Percentiles rank a stretch among this genome's conserved stretches.
phyloP scores from a whole-genome alignment of 768 basidiomycete species.

The Kwoniella pini region DNA sequence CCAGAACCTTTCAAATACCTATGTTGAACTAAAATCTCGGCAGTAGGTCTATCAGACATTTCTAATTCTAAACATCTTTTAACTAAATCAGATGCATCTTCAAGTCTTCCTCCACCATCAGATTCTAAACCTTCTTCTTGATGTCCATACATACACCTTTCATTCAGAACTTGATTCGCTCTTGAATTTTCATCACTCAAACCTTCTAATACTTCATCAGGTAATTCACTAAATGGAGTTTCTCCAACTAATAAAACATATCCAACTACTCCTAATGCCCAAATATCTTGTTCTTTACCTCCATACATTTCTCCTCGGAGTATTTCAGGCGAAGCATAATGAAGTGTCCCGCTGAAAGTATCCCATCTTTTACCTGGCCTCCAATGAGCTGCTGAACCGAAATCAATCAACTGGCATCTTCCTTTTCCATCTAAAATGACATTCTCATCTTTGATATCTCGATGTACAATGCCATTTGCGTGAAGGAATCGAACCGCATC shows the following conservation, averaged over 20 bases:
- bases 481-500: slow-evolving; percentile 89
- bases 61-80: slow-evolving; percentile 81
- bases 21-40: slow-evolving; percentile 75
- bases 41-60: slow-evolving; percentile 74
- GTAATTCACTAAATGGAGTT: slow-evolving; percentile 49
- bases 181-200: slow-evolving; percentile 57
- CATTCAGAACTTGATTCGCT: slow-evolving; percentile 42
- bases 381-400: slow-evolving; percentile 70
- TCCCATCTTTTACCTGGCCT: slow-evolving; percentile 57
- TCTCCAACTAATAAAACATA: slow-evolving; percentile 76
- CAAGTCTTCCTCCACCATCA: slow-evolving; percentile 80
- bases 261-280: slow-evolving; percentile 96
- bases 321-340: slow-evolving; percentile 97
- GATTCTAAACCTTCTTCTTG: slow-evolving; percentile 57
- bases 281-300: slow-evolving; percentile 96
- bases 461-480: slow-evolving; percentile 89
- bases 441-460: slow-evolving; percentile 98
- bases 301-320: slow-evolving; percentile 89
- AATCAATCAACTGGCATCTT: slow-evolving; percentile 90
- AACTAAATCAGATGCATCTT: slow-evolving; percentile 82
- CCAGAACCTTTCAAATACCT: slow-evolving; percentile 75
- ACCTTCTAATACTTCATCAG: slow-evolving; percentile 86
- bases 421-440: slow-evolving; percentile 63
- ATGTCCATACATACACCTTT: slow-evolving; percentile 60
- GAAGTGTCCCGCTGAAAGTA: slow-evolving; percentile 59